phyloP scores from a whole-genome alignment of 495 filamentous ascomycete species.

The Recurvomyces mirabilis region DNA sequence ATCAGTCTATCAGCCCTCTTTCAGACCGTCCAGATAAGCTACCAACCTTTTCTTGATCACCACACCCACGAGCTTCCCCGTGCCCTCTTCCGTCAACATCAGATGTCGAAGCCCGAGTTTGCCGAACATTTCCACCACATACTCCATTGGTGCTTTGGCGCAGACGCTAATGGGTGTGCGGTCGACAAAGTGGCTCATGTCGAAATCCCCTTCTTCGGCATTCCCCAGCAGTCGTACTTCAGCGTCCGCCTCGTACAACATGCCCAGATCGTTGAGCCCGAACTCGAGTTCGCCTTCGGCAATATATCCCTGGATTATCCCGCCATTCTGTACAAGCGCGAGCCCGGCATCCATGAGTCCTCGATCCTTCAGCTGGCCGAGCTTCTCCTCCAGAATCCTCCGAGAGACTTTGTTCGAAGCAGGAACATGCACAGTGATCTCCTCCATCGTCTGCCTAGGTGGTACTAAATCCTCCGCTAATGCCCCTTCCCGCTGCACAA shows the following conservation, averaged over 20 bases:
- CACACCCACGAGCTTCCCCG: constrained; percentile 27
- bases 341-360: constrained; percentile 46
- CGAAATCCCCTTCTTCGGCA: constrained; percentile 28
- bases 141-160: constrained; percentile 44
- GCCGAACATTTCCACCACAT: constrained; percentile 47
- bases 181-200: constrained; percentile 41
- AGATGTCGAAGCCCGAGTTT: constrained; percentile 43
- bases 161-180: constrained; percentile 41
- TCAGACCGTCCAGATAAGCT: constrained; percentile 28
- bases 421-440: constrained; percentile 42
- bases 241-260: constrained; percentile 25
- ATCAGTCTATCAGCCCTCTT: no score
- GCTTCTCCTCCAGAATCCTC: constrained; percentile 33
- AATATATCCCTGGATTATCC: constrained; percentile 43
- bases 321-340: constrained; percentile 39
- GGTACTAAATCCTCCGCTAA: constrained; percentile 41
- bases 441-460: constrained; percentile 42
- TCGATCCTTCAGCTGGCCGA: constrained; percentile 36
- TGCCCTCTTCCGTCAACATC: constrained; percentile 39
- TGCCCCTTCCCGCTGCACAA: constrained; percentile 29
- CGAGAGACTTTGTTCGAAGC: constrained; percentile 35
- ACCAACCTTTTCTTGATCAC: constrained; percentile 34
- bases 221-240: constrained; percentile 35
- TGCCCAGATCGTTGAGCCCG: constrained; percentile 33
- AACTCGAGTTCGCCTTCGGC: constrained; percentile 46